phyloP scores from a whole-genome alignment of 148 eudicot species.

The Nyssa sinensis region DNA sequence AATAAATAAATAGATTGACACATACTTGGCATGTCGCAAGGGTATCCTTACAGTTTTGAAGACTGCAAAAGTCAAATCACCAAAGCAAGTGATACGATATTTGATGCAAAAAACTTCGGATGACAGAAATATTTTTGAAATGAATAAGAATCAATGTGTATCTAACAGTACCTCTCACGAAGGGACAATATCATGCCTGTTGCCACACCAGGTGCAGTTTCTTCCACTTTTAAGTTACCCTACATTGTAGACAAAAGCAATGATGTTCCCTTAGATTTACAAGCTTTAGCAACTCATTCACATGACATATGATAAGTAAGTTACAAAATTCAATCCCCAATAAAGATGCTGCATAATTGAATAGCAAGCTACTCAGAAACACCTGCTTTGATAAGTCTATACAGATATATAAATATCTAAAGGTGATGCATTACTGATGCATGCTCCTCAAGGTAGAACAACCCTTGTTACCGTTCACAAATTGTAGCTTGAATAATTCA shows the following conservation, averaged over 20 bases:
- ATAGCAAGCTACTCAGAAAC: neutral
- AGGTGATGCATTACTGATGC: no score
- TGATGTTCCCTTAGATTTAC: neutral
- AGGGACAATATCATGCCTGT: constrained; percentile 95
- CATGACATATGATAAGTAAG: neutral
- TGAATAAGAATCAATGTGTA: neutral
- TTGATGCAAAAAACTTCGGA: neutral
- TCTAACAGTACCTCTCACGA: constrained; percentile 75
- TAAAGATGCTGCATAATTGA: neutral
- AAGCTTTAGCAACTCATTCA: neutral
- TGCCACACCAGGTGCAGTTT: constrained; percentile 94
- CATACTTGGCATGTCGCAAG: constrained; percentile 81
- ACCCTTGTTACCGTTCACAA: no score
- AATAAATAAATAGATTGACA: constrained; percentile 6
- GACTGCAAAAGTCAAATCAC: constrained; percentile 46
- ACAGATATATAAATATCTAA: no score
- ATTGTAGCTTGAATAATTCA: no score
- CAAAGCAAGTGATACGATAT: neutral
- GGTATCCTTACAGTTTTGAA: constrained; percentile 77
- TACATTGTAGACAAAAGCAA: constrained; percentile 15
- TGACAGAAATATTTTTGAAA: neutral
- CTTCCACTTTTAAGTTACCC: constrained; percentile 71
- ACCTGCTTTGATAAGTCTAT: no score
- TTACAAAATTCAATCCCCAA: neutral
- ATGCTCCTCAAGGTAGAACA: no score